phyloP scores from a whole-genome alignment of 2,329 filamentous ascomycete species.

The Aureobasidium sp. region DNA sequence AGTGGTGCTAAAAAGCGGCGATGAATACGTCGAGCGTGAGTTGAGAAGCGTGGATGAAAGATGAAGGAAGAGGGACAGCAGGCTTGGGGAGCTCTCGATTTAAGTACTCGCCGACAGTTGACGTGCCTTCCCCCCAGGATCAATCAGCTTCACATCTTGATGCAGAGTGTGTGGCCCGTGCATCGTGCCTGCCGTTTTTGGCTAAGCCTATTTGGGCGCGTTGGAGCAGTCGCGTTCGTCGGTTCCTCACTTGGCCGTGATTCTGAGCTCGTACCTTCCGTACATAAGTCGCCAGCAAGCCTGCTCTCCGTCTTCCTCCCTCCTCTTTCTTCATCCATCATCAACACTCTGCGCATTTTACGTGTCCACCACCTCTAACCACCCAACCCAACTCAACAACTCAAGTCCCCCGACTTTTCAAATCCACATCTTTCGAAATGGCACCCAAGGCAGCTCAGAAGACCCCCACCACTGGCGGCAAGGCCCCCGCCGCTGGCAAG shows the following conservation, averaged over 20 bases:
- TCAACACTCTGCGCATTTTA: conserved; percentile 22
- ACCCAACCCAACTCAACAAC: conserved; percentile 23
- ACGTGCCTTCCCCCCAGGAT: conserved; percentile 14
- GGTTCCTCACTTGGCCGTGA: not conserved
- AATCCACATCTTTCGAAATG: conserved; percentile 59
- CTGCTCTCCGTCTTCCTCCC: conserved; percentile 18
- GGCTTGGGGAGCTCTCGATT: conserved; percentile 17
- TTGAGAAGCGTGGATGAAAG: conserved; percentile 31
- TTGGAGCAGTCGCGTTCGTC: not conserved
- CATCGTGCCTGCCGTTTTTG: not conserved
- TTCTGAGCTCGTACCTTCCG: not conserved
- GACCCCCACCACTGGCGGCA: conserved; percentile 89
- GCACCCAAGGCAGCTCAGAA: conserved; percentile 96
- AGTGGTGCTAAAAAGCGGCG: conserved; percentile 21
- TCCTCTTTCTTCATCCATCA: conserved; percentile 30
- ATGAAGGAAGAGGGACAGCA: conserved; percentile 28
- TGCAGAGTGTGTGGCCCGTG: not conserved
- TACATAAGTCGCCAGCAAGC: conserved; percentile 16
- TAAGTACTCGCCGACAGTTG: conserved; percentile 14
- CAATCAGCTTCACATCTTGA: not conserved
- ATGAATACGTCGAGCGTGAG: conserved; percentile 25
- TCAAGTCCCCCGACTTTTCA: conserved; percentile 25
- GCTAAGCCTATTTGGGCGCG: not conserved
- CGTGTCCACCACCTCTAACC: conserved; percentile 27
- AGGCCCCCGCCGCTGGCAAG: conserved; percentile 70